phyloP scores from a whole-genome alignment of 164 flowering plant genomes.

The Aristolochia fimbriata region DNA sequence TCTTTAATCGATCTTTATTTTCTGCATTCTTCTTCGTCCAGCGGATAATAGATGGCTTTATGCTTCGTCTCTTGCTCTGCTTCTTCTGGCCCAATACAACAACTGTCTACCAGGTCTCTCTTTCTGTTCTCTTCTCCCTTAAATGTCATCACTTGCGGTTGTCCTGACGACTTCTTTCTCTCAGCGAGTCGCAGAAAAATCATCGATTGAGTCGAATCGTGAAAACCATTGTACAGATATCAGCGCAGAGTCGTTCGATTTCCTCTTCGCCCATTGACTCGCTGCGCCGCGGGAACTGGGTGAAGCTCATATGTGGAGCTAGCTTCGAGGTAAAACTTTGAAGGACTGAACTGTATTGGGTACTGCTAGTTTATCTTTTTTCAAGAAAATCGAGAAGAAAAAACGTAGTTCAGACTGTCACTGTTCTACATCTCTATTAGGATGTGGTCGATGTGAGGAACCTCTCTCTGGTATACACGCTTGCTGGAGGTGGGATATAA shows the following conservation, averaged over 20 bases:
- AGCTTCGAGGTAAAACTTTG: slow-evolving; percentile 60
- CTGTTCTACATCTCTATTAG: slow-evolving; percentile 13
- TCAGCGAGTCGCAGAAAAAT: slow-evolving; percentile 3
- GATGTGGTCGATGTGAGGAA: slow-evolving; percentile 72
- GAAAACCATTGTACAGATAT: slow-evolving; percentile 21
- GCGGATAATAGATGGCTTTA: neutral
- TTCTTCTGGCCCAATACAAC: neutral
- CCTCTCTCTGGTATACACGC: slow-evolving; percentile 76
- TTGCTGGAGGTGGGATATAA: slow-evolving; percentile 56
- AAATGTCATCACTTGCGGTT: neutral
- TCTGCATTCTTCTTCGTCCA: neutral
- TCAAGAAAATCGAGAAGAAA: too few species aligned
- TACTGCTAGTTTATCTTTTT: too few species aligned
- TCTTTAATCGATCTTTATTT: too few species aligned
- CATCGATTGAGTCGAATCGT: slow-evolving; percentile 22
- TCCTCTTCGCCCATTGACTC: slow-evolving; percentile 37
- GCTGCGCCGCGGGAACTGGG: slow-evolving; percentile 61
- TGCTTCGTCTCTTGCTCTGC: neutral
- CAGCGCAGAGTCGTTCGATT: slow-evolving; percentile 27
- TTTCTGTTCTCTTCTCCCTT: neutral
- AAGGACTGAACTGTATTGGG: too few species aligned
- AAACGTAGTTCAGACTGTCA: neutral
- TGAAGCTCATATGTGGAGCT: slow-evolving; percentile 88
- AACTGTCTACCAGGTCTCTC: neutral
- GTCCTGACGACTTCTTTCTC: neutral